phyloP scores from a whole-genome alignment of 352 stramenopile genomes.

The Pythium plurisporium region DNA sequence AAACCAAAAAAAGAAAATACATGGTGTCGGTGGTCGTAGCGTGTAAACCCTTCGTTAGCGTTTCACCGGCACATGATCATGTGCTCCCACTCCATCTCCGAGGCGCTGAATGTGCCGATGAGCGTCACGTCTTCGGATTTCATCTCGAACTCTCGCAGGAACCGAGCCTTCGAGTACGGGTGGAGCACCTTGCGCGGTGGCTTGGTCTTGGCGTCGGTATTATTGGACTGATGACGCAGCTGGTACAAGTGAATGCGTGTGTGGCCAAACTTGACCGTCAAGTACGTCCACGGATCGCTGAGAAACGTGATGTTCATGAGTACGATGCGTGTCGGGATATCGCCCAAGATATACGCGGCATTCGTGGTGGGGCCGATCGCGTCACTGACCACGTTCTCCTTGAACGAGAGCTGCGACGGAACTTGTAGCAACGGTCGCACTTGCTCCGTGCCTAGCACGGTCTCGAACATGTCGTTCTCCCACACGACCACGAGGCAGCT shows the following conservation, averaged over 20 bases:
- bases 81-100: constrained; percentile 22
- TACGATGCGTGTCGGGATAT: constrained; percentile 16
- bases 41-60: neutral
- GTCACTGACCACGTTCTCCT: constrained; percentile 6
- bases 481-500: constrained; percentile 26
- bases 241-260: constrained; percentile 24
- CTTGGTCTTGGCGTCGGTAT: constrained; percentile 1
- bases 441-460: constrained; percentile 12
- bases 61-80: constrained; percentile 26
- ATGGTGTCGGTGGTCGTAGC: neutral
- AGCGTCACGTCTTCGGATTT: constrained; percentile 21
- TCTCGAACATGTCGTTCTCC: constrained; percentile 25
- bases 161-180: constrained; percentile 23
- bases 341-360: constrained; percentile 14
- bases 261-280: constrained; percentile 22
- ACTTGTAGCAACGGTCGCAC: constrained; percentile 11
- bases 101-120: constrained; percentile 18
- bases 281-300: constrained; percentile 27
- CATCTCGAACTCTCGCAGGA: constrained; percentile 29
- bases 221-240: neutral
- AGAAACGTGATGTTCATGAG: constrained; percentile 31
- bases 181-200: constrained; percentile 21
- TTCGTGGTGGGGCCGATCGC: constrained; percentile 2
- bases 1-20: neutral
- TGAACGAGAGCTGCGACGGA: constrained; percentile 15